Base-by-base conservation (phyloP, 2,329 filamentous ascomycete species). In the Helotiales sp. region DNA sequence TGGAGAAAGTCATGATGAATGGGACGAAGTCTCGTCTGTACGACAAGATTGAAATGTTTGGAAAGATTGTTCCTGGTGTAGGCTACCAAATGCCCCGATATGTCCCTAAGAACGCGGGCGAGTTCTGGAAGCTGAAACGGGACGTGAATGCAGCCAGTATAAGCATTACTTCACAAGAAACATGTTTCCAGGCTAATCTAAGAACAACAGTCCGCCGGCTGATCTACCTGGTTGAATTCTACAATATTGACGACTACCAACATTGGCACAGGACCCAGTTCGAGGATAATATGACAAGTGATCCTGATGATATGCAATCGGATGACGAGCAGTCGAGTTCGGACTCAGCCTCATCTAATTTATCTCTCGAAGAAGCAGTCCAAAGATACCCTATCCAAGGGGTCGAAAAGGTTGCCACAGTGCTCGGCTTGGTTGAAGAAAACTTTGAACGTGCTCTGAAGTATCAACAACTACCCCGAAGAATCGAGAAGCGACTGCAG, bases 321-420 rank as follows among this genome's bases (percentile, higher is more conserved):
- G 40, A 43, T 43, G 17, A 43, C 17, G 17, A 10, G 40, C 17
- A 43, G 17, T 64, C 43, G 43, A 50, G 47, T 50, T 50, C 47
- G 47, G 47, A 50, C 10, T 50, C 22, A 10, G 47, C 22, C 22
- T 50, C 10, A 50, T 50, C 47, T 26, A 10, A 50, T 26, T 50
- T 50, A 26, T 50, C 47, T 50, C 47, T 50, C 22, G 47, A 50
- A 50, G 47, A 50, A 26, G 47, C 13, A 50, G 47, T 50, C 47
- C 24, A 50, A 28, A 50, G 47, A 50, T 50, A 28, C 28, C 24
- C 47, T 50, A 17, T 24, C 47, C 24, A 50, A 17, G 47, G 11
- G 24, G 47, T 50, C 11, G 24, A 50, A 50, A 28, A 50, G 22
- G 24, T 50, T 50, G 24, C 24, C 24, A 50, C 24, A 50, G 24